Base-by-base conservation (phyloP, 225 moss, liverwort and hornwort species). In the Lunularia cruciata region DNA sequence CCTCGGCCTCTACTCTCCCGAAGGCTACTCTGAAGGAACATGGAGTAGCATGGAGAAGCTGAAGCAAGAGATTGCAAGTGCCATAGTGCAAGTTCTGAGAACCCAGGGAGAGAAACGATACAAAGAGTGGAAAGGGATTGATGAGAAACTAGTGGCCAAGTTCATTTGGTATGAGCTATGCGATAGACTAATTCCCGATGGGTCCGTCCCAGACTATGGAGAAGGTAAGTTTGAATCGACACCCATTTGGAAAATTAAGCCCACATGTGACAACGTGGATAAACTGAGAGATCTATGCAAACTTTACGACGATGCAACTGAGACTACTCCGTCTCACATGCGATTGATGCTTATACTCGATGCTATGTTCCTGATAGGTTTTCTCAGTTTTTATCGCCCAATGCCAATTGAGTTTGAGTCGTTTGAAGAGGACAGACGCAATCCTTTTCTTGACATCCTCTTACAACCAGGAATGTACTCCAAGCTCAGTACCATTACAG, bases 21-120 rank as follows among this genome's bases (percentile, higher is more conserved):
- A 56, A 28, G 30, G 16, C 13, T 56, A 18, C 52, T 52, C 55
- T 30, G 55, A 28, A 55, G 55, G 55, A 55, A 28, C 26, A 30
- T 55, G 55, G 55, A 55, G 28, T 30, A 26, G 55, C 26, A 55
- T 55, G 55, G 55, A 55, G 10, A 30, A 26, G 18, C 25, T 55
- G 26, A 55, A 55, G 25, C 26, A 28, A 5, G 55, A 55, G 55
- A 28, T 55, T 55, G 55, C 55, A 25, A 55, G 9, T 28, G 28
- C 27, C 12, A 0, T 55, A 2, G 11, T 55, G 55, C 23, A 12
- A 55, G 55, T 35, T 6, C 58, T 58, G 2, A 7, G 0, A 33
- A 2, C 32, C 2, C 4, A 19, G 34, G 33, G 34, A 32, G n/a
- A 32, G 19, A 14, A 28, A 15, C 58, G 27, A 8, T 33, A 30